A percentile compares a stretch with the other conserved stretches of the same genome.
These are phyloP conservation scores for Neonectria magnoliae DNA, from an alignment of 2,329 filamentous ascomycete species.

Conservation along the genomic window DNA sequence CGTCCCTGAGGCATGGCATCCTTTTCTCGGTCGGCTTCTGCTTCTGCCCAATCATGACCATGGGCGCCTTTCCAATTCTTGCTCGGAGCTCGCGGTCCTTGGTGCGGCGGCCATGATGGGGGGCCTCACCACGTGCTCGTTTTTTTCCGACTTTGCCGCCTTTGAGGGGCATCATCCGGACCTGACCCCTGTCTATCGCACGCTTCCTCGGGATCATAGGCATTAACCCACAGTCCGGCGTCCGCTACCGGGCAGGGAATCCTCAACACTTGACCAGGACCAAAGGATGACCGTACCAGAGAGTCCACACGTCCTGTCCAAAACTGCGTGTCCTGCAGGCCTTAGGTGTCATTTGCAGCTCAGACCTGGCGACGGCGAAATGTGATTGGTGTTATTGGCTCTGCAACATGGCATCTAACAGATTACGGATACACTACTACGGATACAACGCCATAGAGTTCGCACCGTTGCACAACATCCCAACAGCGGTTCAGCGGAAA, in stretches of 20 bases:
- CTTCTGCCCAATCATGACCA: background rate
- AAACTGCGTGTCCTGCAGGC: constrained; percentile 30
- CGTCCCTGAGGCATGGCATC: background rate
- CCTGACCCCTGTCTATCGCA: constrained; percentile 19
- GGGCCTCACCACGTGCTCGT: constrained; percentile 3
- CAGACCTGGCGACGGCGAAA: constrained; percentile 8
- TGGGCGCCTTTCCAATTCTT: background rate
- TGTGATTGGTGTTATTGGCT: constrained; percentile 1
- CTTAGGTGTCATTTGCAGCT: constrained; percentile 28
- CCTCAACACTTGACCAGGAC: constrained; percentile 4
- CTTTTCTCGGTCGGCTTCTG: background rate
- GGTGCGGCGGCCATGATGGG: background rate
- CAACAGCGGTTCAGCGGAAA: constrained; percentile 6
- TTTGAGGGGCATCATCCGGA: constrained; percentile 7
- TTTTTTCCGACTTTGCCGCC: constrained; percentile 5
- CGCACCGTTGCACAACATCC: constrained; percentile 21
- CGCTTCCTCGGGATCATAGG: constrained; percentile 31
- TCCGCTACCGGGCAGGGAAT: constrained; percentile 27
- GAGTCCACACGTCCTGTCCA: constrained; percentile 28
- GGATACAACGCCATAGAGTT: constrained; percentile 12
- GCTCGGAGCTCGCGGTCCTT: background rate
- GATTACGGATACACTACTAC: constrained; percentile 3
- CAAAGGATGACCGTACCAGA: constrained; percentile 17
- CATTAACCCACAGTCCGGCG: constrained; percentile 22
- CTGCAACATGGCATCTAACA: constrained; percentile 2